phyloP scores from a whole-genome alignment of 306 rosid genomes.

The Casuarina cunninghamiana region DNA sequence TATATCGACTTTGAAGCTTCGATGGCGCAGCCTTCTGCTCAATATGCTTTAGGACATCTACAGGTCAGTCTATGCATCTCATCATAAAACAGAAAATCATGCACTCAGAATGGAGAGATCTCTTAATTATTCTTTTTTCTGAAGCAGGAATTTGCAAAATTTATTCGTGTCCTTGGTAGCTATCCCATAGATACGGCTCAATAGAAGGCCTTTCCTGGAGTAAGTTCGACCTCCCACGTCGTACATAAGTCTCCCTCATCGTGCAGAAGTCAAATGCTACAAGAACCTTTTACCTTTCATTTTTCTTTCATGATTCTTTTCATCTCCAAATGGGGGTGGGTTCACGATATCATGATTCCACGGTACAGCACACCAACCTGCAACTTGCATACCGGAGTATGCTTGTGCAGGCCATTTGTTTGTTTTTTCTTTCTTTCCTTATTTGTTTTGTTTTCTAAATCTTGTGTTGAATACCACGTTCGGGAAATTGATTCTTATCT shows the following conservation, averaged over 20 bases:
- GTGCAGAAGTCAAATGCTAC: slow-evolving; percentile 18
- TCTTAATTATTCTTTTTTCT: slow-evolving; percentile 1
- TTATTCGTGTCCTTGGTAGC: slow-evolving; percentile 77
- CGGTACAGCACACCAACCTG: slow-evolving; percentile 5
- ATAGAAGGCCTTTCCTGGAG: slow-evolving; percentile 25
- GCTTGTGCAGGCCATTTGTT: slow-evolving; percentile 4
- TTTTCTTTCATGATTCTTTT: slow-evolving; percentile 27
- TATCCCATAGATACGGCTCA: slow-evolving; percentile 52
- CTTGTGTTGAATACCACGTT: neutral
- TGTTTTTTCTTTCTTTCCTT: too few species aligned
- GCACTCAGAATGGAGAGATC: too few species aligned
- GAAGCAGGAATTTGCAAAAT: slow-evolving; percentile 66
- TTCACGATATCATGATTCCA: slow-evolving; percentile 16
- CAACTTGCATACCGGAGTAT: neutral
- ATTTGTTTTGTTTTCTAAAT: too few species aligned
- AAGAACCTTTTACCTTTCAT: slow-evolving; percentile 9
- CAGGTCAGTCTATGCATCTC: slow-evolving; percentile 52
- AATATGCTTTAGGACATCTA: slow-evolving; percentile 70
- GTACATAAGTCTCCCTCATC: slow-evolving; percentile 30
- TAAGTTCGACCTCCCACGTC: slow-evolving; percentile 19
- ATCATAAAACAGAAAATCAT: neutral
- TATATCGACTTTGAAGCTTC: slow-evolving; percentile 90
- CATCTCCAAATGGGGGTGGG: slow-evolving; percentile 39
- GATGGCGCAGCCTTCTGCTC: slow-evolving; percentile 85
- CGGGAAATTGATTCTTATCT: neutral